phyloP scores from a whole-genome alignment of 768 basidiomycete species.

The Boletus reticulatus region DNA sequence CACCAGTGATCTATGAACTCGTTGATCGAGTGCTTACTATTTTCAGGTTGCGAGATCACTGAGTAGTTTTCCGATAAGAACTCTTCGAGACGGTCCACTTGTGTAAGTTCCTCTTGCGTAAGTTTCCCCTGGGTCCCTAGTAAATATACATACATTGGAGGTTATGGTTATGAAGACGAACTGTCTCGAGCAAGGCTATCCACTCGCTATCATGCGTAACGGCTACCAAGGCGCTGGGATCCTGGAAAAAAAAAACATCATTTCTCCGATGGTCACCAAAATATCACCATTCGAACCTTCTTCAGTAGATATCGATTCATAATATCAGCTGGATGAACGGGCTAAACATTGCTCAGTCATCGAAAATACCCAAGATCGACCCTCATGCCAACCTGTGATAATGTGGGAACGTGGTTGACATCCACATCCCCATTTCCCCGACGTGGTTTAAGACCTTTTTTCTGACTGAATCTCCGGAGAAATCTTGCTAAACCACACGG shows the following conservation, averaged over 20 bases:
- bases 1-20: background rate
- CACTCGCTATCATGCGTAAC: too few species aligned
- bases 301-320: conserved; percentile 6
- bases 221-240: background rate
- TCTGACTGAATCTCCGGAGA: background rate
- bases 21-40: background rate
- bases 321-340: conserved; percentile 5
- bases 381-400: conserved; percentile 1
- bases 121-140: too few species aligned
- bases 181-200: too few species aligned
- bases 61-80: too few species aligned
- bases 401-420: background rate
- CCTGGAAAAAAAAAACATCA: background rate
- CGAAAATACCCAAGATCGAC: background rate
- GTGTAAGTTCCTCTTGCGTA: too few species aligned
- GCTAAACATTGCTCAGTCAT: background rate
- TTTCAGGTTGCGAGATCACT: too few species aligned
- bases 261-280: too few species aligned
- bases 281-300: background rate
- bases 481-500: background rate
- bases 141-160: too few species aligned
- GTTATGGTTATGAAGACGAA: too few species aligned
- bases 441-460: background rate
- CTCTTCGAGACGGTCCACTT: too few species aligned
- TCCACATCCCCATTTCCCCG: background rate